Percentiles rank a stretch among this genome's conserved stretches.
These are phyloP conservation scores for Cytauxzoon felis DNA, from an alignment of 169 alveolate genomes.

Conservation along the genomic window DNA sequence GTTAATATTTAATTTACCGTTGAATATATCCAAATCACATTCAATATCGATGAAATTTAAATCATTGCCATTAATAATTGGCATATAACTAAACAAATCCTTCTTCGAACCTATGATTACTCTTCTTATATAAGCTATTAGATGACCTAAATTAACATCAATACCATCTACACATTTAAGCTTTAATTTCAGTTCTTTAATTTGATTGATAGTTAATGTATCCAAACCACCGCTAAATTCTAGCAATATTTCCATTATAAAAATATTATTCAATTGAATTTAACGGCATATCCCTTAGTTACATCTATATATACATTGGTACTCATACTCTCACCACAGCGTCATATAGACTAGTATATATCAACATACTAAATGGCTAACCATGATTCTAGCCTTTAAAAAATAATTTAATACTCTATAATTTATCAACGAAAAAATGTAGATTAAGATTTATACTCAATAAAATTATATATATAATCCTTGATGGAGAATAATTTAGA, in stretches of 20 bases:
- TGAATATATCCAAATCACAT: conserved; percentile 31
- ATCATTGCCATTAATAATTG: conserved; percentile 1
- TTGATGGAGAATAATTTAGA: conserved; percentile 45
- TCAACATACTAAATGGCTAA: too few species aligned
- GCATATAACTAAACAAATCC: conserved; percentile 63
- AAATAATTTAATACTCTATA: too few species aligned
- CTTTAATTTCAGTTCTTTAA: conserved; percentile 5
- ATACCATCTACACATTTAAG: conserved; percentile 8
- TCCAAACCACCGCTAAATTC: conserved; percentile 59
- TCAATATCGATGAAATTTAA: conserved; percentile 25
- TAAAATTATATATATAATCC: background rate
- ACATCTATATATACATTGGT: too few species aligned
- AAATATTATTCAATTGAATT: too few species aligned
- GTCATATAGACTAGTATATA: too few species aligned
- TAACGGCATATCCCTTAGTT: too few species aligned
- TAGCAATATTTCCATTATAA: conserved; percentile 16
- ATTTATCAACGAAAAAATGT: too few species aligned
- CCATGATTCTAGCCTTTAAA: too few species aligned
- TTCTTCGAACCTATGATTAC: conserved; percentile 61
- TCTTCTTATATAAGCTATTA: conserved; percentile 65
- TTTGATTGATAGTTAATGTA: conserved; percentile 37
- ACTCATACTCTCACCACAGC: too few species aligned
- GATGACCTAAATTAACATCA: conserved; percentile 50
- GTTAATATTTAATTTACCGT: conserved; percentile 5
- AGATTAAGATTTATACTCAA: background rate